Evolutionary conservation across 1,284 basidiomycete genomes (phyloP).

Genomic region (Sporisorium iseilematis-ciliati): DNA sequence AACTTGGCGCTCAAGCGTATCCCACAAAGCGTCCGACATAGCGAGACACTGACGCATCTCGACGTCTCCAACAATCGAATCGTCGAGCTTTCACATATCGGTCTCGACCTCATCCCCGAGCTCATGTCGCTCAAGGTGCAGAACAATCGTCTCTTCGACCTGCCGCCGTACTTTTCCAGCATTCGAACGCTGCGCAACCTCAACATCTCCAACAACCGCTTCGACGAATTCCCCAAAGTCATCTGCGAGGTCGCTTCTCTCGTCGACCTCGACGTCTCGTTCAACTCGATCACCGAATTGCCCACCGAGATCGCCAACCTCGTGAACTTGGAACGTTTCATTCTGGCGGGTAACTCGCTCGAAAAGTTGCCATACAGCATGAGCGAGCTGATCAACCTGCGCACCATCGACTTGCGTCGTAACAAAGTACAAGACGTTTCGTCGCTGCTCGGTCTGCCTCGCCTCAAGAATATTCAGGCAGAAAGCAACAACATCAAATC

Average conservation of each 20-base stretch:
- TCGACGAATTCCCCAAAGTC: constrained; percentile 82
- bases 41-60: constrained; percentile 81
- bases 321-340: constrained; percentile 59
- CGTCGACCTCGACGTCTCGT: constrained; percentile 90
- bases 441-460: constrained; percentile 57
- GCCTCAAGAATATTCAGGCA: constrained; percentile 58
- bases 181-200: constrained; percentile 81
- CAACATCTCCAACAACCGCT: constrained; percentile 98
- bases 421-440: constrained; percentile 64
- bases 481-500: constrained; percentile 66
- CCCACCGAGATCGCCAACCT: constrained; percentile 85
- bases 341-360: constrained; percentile 64
- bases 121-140: constrained; percentile 83
- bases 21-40: constrained; percentile 84
- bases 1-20: constrained; percentile 95
- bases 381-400: constrained; percentile 53
- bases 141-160: constrained; percentile 90
- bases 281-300: constrained; percentile 87
- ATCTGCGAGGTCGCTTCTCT: constrained; percentile 82
- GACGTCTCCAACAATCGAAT: constrained; percentile 96
- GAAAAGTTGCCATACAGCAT: constrained; percentile 61
- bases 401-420: constrained; percentile 63
- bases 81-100: constrained; percentile 86
- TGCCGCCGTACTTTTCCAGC: constrained; percentile 86
- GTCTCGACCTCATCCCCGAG: constrained; percentile 81